Percentiles rank a stretch among this genome's conserved stretches.
Conservation (phyloP, 768 basidiomycete species). For the Stropharia rugosoannulata region DNA sequence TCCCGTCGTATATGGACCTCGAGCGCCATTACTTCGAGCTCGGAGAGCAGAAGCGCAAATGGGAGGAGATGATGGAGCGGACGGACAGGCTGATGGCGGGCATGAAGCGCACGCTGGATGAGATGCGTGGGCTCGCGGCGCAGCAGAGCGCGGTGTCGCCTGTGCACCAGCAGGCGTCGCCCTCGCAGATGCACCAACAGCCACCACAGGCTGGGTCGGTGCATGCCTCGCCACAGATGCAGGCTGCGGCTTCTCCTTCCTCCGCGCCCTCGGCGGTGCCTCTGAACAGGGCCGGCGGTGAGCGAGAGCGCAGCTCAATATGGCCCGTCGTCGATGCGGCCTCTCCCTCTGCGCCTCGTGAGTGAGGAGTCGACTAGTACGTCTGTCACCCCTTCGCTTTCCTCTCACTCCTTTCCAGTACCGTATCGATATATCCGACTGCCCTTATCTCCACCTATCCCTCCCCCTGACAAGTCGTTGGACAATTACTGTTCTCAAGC, state of each 20-base stretch:
- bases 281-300: conserved; percentile 17
- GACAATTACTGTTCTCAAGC: too few species aligned
- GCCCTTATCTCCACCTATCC: too few species aligned
- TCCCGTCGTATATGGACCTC: conserved; percentile 56
- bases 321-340: conserved; percentile 31
- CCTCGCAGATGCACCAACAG: conserved; percentile 13
- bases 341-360: conserved; percentile 15
- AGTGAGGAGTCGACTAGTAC: conserved; percentile 3
- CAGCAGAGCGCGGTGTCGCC: conserved; percentile 12
- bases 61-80: conserved; percentile 74
- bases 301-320: conserved; percentile 27
- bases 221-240: conserved; percentile 10
- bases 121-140: conserved; percentile 50
- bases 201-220: conserved; percentile 10
- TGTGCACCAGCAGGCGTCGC: conserved; percentile 14
- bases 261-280: conserved; percentile 18
- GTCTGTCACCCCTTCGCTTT: background rate
- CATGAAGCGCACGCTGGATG: conserved; percentile 73
- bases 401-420: background rate
- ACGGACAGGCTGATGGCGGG: conserved; percentile 74
- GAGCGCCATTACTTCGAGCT: conserved; percentile 72
- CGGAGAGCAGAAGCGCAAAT: conserved; percentile 55
- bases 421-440: background rate
- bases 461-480: too few species aligned
- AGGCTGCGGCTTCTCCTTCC: conserved; percentile 6